Evolutionary conservation across 2,329 filamentous ascomycete genomes (phyloP).

Genomic region (Phialocephala subalpina): DNA sequence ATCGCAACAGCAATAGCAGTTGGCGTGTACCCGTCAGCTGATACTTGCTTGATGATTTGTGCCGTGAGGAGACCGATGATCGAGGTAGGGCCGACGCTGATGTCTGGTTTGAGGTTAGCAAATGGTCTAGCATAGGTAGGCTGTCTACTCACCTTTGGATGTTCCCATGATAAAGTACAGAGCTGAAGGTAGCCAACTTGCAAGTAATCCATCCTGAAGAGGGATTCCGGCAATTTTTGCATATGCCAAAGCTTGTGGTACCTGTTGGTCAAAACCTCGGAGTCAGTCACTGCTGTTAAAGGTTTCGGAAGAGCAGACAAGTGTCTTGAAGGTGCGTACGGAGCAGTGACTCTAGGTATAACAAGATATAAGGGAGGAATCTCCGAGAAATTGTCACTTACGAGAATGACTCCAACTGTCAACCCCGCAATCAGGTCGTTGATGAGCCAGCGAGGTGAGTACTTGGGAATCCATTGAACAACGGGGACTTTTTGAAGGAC

Average conservation of each 20-base stretch:
- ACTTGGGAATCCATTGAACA: constrained; percentile 66
- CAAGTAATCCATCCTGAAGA: constrained; percentile 67
- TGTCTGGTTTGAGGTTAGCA: constrained; percentile 57
- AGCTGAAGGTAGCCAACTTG: constrained; percentile 64
- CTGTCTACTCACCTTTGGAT: constrained; percentile 57
- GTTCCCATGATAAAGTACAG: constrained; percentile 68
- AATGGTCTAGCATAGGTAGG: constrained; percentile 42
- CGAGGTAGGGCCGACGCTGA: constrained; percentile 60
- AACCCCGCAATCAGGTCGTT: constrained; percentile 69
- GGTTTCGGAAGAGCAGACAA: no score
- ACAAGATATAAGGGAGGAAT: no score
- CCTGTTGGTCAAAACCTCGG: constrained; percentile 35
- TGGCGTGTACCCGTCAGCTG: constrained; percentile 57
- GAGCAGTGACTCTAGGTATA: no score
- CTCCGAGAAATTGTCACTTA: no score
- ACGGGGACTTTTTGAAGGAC: constrained; percentile 68
- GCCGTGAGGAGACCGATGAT: constrained; percentile 70
- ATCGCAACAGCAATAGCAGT: constrained; percentile 67
- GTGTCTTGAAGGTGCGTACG: no score
- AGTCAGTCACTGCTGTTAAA: no score
- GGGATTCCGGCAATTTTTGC: constrained; percentile 69
- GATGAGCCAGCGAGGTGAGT: constrained; percentile 66
- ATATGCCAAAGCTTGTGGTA: constrained; percentile 67
- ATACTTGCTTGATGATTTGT: constrained; percentile 64
- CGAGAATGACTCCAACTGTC: constrained; percentile 64